Evolutionary conservation across 495 filamentous ascomycete genomes (phyloP).

Genomic region (Penicillium diatomitis): DNA sequence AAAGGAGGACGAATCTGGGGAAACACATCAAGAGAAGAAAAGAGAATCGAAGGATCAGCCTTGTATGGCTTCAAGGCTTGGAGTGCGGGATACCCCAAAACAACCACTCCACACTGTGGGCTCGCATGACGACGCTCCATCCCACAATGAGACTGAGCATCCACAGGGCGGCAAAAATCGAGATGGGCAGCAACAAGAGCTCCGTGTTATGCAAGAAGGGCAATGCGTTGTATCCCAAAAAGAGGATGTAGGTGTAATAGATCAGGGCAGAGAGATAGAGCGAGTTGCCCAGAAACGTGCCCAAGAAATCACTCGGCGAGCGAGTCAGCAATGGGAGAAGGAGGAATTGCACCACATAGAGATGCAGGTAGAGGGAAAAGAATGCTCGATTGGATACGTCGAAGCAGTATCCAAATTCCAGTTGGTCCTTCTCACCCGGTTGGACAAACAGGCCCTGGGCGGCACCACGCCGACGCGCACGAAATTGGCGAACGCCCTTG

Average conservation of each 20-base stretch:
- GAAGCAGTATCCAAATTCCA: conserved; percentile 76
- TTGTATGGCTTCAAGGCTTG: background rate
- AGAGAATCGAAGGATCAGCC: background rate
- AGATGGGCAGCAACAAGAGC: conserved; percentile 54
- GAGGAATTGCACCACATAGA: conserved; percentile 66
- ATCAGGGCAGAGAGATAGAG: conserved; percentile 60
- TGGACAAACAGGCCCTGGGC: conserved; percentile 50
- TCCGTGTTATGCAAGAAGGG: conserved; percentile 69
- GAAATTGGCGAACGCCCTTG: conserved; percentile 32
- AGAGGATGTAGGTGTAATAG: conserved; percentile 66
- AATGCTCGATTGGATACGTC: conserved; percentile 68
- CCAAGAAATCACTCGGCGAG: conserved; percentile 40
- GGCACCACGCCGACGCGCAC: conserved; percentile 39
- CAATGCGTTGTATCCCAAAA: conserved; percentile 66
- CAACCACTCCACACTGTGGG: conserved; percentile 32
- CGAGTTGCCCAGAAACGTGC: conserved; percentile 60
- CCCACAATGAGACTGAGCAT: conserved; percentile 46
- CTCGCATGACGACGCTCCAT: conserved; percentile 39
- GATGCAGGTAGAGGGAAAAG: conserved; percentile 63
- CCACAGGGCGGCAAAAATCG: conserved; percentile 55
- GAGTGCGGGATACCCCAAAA: conserved; percentile 32
- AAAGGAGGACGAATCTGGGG: background rate
- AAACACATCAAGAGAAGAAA: background rate
- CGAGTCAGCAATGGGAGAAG: conserved; percentile 51
- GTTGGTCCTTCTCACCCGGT: conserved; percentile 44